These are phyloP conservation scores for Tricharina praecox DNA, from an alignment of 495 filamentous ascomycete species.

Conservation along the genomic window DNA sequence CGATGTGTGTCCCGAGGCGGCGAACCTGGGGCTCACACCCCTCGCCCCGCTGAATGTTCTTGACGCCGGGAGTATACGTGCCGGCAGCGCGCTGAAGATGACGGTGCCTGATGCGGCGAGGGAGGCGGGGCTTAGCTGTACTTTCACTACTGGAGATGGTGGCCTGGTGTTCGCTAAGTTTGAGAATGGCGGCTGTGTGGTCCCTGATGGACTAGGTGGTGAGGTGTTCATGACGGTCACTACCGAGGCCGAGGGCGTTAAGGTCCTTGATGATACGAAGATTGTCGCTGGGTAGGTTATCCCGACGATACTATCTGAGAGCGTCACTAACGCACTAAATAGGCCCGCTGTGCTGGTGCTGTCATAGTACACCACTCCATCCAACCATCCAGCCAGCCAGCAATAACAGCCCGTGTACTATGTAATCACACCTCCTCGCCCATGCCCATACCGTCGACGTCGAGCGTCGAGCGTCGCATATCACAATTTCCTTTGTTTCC, in stretches of 20 bases:
- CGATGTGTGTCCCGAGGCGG: conserved; percentile 38
- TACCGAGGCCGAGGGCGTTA: conserved; percentile 30
- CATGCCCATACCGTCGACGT: too few relatives aligned
- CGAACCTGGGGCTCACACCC: conserved; percentile 38
- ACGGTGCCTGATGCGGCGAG: conserved; percentile 29
- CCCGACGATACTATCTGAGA: neutral
- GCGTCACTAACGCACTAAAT: neutral
- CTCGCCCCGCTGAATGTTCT: conserved; percentile 41
- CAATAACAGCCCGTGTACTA: too few relatives aligned
- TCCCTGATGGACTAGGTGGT: conserved; percentile 37
- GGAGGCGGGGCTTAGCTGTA: conserved; percentile 33
- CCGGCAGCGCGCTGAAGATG: conserved; percentile 21
- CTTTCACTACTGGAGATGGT: conserved; percentile 40
- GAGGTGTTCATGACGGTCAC: conserved; percentile 39
- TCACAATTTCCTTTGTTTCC: too few relatives aligned
- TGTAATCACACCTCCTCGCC: too few relatives aligned
- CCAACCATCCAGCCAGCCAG: too few relatives aligned
- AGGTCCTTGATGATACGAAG: conserved; percentile 34
- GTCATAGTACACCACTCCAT: too few relatives aligned
- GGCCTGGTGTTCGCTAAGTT: conserved; percentile 39
- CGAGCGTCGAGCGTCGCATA: too few relatives aligned
- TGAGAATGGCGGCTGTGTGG: conserved; percentile 31
- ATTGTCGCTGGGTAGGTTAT: conserved; percentile 33
- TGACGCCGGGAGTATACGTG: conserved; percentile 30
- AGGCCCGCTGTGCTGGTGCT: neutral